Conservation (phyloP, 1,284 basidiomycete species). For the Ganoderma resinaceum region DNA sequence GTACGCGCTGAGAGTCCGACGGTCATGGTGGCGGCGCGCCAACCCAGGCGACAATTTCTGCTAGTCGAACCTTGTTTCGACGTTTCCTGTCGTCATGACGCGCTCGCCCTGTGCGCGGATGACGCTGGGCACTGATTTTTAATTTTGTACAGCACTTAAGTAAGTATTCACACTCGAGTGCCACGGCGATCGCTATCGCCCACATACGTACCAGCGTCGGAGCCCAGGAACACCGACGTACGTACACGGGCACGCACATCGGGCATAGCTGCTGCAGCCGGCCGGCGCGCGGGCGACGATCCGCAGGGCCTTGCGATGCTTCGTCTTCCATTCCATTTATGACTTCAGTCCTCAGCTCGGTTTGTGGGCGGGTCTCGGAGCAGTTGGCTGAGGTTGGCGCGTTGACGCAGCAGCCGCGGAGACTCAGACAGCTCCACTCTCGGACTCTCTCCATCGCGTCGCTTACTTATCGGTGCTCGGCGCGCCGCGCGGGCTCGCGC, state of each 20-base stretch:
- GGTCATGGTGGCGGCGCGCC: not conserved
- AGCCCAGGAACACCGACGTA: not conserved
- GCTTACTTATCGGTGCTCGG: not conserved
- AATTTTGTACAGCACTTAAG: too few relatives aligned
- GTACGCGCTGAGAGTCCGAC: not conserved
- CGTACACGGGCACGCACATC: not conserved
- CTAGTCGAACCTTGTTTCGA: not conserved
- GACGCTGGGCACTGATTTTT: not conserved
- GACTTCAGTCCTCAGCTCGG: not conserved
- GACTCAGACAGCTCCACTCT: not conserved
- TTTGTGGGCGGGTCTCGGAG: not conserved
- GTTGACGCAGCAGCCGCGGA: not conserved
- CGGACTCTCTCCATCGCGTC: too few relatives aligned
- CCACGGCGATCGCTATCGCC: not conserved
- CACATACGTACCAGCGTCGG: not conserved
- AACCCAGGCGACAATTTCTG: not conserved
- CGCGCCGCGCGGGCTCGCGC: not conserved
- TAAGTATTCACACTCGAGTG: not conserved
- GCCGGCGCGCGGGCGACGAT: not conserved
- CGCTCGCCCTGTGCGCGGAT: not conserved
- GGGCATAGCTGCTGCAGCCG: not conserved
- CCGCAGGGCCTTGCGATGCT: not conserved
- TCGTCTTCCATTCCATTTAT: not conserved
- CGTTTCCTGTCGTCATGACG: conserved; percentile 3
- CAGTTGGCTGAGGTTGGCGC: not conserved